A percentile compares a stretch with the other conserved stretches of the same genome.
Conservation (phyloP, 148 eudicot species). For the Cornus suecica region DNA sequence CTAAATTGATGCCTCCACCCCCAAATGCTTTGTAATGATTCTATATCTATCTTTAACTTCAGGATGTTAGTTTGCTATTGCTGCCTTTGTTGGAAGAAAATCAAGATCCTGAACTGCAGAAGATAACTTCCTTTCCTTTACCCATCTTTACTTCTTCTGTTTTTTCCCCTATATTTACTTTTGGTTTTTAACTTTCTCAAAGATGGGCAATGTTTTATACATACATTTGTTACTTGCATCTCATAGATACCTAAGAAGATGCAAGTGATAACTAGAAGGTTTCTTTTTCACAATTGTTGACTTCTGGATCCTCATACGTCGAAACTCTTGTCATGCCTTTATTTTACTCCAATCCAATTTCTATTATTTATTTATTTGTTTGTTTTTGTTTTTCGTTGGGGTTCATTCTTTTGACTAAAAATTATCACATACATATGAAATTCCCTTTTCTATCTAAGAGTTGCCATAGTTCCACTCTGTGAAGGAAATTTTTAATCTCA, state of each 20-base stretch:
- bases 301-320: not conserved
- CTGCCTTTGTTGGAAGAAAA: not conserved
- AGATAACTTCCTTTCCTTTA: too few species aligned
- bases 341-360: not conserved
- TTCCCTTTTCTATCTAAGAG: not conserved
- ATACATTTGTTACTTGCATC: not conserved
- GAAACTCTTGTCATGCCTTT: not conserved
- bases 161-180: too few species aligned
- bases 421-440: not conserved
- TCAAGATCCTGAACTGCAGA: not conserved
- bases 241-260: not conserved
- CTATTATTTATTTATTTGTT: too few species aligned
- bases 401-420: not conserved
- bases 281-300: not conserved
- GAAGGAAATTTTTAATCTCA: not conserved
- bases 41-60: not conserved
- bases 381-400: too few species aligned
- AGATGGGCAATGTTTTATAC: not conserved
- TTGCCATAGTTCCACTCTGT: not conserved
- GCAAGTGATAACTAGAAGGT: not conserved
- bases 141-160: too few species aligned
- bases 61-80: too few species aligned
- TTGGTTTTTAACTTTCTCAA: not conserved
- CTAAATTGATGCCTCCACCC: too few species aligned
- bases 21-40: not conserved